Evolutionary conservation across 2,329 filamentous ascomycete species (phyloP).

Genomic region (Paramyrothecium roridum): DNA sequence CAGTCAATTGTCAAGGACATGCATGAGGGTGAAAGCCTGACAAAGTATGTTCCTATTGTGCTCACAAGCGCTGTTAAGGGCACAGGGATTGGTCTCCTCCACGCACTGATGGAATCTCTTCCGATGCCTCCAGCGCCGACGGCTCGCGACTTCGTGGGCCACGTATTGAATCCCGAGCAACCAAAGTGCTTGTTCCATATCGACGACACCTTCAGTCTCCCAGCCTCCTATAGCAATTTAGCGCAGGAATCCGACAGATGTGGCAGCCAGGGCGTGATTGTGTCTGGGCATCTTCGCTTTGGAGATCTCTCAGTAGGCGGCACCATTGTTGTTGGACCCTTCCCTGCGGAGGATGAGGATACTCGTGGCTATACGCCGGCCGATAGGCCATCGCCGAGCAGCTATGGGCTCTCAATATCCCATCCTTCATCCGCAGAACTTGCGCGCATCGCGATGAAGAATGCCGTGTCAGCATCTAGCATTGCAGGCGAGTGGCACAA

Average conservation of each 20-base stretch:
- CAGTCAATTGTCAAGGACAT: constrained; percentile 52
- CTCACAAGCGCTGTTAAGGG: constrained; percentile 86
- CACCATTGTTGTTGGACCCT: constrained; percentile 75
- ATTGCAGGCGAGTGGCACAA: constrained; percentile 71
- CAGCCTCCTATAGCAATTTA: constrained; percentile 49
- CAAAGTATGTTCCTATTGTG: constrained; percentile 72
- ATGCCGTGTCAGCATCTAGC: constrained; percentile 47
- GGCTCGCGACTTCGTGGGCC: constrained; percentile 51
- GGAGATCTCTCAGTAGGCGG: constrained; percentile 77
- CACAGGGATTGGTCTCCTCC: constrained; percentile 74
- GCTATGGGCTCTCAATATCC: constrained; percentile 47
- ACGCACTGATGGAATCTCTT: constrained; percentile 74
- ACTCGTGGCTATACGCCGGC: constrained; percentile 33
- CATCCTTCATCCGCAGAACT: constrained; percentile 53
- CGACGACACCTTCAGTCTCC: constrained; percentile 82
- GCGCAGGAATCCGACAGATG: constrained; percentile 9
- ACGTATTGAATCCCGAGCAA: constrained; percentile 54
- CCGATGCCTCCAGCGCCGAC: constrained; percentile 62
- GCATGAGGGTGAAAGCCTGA: constrained; percentile 34
- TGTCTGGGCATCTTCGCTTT: constrained; percentile 81
- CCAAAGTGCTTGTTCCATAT: constrained; percentile 76
- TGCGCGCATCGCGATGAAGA: constrained; percentile 48
- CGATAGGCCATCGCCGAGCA: constrained; percentile 43
- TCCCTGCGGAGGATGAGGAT: constrained; percentile 55
- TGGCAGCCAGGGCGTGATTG: constrained; percentile 61